phyloP scores from a whole-genome alignment of 345 rosid species.

The Hibiscus tridactylites region DNA sequence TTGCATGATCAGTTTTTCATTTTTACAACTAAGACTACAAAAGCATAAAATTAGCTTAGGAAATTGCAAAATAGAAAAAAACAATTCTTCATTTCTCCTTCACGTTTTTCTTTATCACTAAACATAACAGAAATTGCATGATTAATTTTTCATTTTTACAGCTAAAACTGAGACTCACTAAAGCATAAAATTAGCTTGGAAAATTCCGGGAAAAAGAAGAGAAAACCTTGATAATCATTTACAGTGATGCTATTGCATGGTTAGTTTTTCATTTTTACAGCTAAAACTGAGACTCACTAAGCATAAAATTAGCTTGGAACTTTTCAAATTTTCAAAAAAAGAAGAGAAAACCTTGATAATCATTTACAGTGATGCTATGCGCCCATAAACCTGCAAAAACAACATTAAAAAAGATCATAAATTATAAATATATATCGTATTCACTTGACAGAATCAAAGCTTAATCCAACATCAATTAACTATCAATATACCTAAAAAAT shows the following conservation, averaged over 20 bases:
- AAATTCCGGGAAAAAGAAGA: not conserved
- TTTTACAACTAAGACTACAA: not conserved
- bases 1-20: not conserved
- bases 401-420: not conserved
- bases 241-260: constrained; percentile 14
- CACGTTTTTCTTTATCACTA: not conserved
- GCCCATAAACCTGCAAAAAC: constrained; percentile 52
- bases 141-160: not conserved
- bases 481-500: not conserved
- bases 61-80: not conserved
- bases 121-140: not conserved
- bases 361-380: constrained; percentile 62
- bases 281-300: not conserved
- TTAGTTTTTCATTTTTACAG: not conserved
- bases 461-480: not conserved
- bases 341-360: constrained; percentile 63
- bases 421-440: not conserved
- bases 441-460: not conserved
- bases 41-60: not conserved
- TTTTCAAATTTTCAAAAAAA: not conserved
- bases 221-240: constrained; percentile 83
- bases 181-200: not conserved
- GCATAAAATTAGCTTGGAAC: not conserved
- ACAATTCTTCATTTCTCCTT: not conserved
- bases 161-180: not conserved